Base-by-base conservation (phyloP, 1,284 basidiomycete species). In the Ganoderma boninense region DNA sequence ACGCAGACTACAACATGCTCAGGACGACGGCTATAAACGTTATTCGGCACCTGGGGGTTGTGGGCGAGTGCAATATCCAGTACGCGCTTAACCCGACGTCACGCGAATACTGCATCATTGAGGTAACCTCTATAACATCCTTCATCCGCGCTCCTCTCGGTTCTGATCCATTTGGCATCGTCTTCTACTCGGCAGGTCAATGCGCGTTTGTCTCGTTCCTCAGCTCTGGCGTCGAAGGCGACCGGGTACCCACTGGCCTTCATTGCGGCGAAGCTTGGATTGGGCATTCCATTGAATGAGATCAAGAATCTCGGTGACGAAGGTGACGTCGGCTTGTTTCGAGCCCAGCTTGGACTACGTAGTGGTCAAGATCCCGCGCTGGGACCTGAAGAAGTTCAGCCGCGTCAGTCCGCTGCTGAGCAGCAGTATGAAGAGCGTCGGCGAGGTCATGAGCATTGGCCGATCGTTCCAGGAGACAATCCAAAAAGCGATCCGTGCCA, bases 1-100 rank as follows among this genome's bases (percentile, higher is more conserved):
- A 99, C 79, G 88, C 92, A 29, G 97, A 99, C 82, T 99, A 98
- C 86, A 97, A 99, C 83, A 99, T 99, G 97, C 91, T 99, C 62
- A 92, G 97, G 63, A 98, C 97, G 52, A 98, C 97, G 2, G 97
- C 98, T 13, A 94, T 99, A 83, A 99, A 98, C 78, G 97, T 99
- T 74, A 97, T 99, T 74, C 94, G 98, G 29, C 97, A 99, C 80
- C 89, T 99, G 38, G 97, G 97, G 62, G 97, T 99, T 68, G 89
- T 99, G 71, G 97, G 98, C 72, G 97, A 99, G 85, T 97, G 98
- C 84, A 99, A 99, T 82, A 99, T 99, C 73, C 97, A 99, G 82
- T 99, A 99, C 79, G 97, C 98, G 1, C 89, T 99, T 77, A 98
- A 99, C 83, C 97, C 98, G 0, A 89, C 87, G 65, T 98, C 96